phyloP scores from a whole-genome alignment of 2,329 filamentous ascomycete species.

The Trichoderma arundinaceum region DNA sequence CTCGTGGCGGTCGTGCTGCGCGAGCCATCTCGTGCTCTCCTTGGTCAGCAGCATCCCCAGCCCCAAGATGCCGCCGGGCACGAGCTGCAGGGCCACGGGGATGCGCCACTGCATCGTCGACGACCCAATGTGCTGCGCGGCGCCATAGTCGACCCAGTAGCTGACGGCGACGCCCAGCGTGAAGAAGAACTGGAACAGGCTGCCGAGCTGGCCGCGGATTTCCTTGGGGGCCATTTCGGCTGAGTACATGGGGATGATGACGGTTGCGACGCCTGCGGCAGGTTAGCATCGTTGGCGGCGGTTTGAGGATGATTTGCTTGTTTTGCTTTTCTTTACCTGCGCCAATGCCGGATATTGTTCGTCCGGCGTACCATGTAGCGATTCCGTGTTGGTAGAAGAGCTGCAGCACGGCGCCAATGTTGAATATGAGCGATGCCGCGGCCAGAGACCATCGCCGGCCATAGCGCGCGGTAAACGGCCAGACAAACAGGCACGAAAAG shows the following conservation, averaged over 20 bases:
- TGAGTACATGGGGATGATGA: conserved; percentile 53
- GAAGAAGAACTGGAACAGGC: conserved; percentile 54
- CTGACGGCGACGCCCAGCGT: conserved; percentile 50
- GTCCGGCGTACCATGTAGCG: conserved; percentile 47
- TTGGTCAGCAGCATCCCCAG: conserved; percentile 56
- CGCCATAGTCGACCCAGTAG: conserved; percentile 56
- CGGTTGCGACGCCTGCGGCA: conserved; percentile 40
- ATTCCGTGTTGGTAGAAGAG: conserved; percentile 47
- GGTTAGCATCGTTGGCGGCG: background rate
- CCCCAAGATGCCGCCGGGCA: conserved; percentile 53
- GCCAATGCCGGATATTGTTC: conserved; percentile 46
- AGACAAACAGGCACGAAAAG: conserved; percentile 51
- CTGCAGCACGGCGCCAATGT: conserved; percentile 50
- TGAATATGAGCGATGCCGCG: conserved; percentile 51
- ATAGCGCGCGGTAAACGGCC: conserved; percentile 50
- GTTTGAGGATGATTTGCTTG: no score
- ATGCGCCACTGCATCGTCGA: conserved; percentile 57
- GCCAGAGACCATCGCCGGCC: conserved; percentile 50
- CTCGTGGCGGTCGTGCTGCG: conserved; percentile 51
- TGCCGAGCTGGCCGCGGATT: conserved; percentile 51
- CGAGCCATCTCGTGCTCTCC: conserved; percentile 55
- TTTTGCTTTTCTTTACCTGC: conserved; percentile 41
- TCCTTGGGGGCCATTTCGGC: conserved; percentile 55
- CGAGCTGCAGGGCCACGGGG: conserved; percentile 54
- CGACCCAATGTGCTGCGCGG: conserved; percentile 46